Evolutionary conservation across 306 rosid genomes (phyloP).

Genomic region (Sesbania bispinosa): DNA sequence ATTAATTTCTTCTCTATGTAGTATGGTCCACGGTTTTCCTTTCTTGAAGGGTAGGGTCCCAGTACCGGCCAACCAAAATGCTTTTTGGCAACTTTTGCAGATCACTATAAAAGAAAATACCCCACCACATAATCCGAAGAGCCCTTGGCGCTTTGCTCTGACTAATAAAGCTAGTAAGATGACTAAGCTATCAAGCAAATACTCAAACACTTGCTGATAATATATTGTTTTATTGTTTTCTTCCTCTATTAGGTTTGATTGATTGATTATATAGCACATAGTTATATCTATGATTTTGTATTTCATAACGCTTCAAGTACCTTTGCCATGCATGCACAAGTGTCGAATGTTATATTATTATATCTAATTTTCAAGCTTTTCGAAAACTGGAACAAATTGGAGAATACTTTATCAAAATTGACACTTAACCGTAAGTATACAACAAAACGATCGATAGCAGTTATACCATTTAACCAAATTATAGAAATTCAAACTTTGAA

Average conservation of each 20-base stretch:
- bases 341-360: background rate
- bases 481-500: too few species aligned
- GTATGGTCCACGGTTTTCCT: background rate
- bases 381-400: too few species aligned
- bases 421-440: too few species aligned
- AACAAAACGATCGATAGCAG: too few species aligned
- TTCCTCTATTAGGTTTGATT: background rate
- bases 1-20: background rate
- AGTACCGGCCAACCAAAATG: background rate
- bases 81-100: slow-evolving; percentile 29
- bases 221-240: slow-evolving; percentile 21
- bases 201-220: slow-evolving; percentile 3
- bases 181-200: slow-evolving; percentile 31
- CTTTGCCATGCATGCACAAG: background rate
- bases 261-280: slow-evolving; percentile 3
- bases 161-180: slow-evolving; percentile 35
- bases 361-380: background rate
- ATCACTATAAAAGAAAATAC: slow-evolving; percentile 3
- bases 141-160: slow-evolving; percentile 17
- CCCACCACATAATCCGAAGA: background rate
- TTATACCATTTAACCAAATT: too few species aligned
- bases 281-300: background rate
- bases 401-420: too few species aligned
- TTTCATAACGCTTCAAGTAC: too few species aligned
- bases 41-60: slow-evolving; percentile 30